Base-by-base conservation (phyloP, 2,329 filamentous ascomycete genomes). In the Sporothrix protearum region DNA sequence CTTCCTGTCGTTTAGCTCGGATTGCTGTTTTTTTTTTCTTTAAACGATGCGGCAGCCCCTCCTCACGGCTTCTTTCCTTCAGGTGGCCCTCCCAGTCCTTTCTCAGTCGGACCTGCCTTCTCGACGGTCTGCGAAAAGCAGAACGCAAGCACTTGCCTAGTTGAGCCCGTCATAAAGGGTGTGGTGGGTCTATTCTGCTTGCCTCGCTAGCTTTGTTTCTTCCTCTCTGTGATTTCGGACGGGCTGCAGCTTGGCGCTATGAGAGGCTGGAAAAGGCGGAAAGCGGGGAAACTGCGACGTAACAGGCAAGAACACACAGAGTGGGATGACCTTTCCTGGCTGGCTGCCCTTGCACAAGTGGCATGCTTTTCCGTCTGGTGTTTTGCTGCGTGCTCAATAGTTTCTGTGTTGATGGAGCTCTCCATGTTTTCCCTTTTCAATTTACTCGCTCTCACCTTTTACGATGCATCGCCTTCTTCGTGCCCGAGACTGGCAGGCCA, bases 401-500 rank as follows among this genome's bases (percentile, higher is more conserved):
- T n/a, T 36, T 36, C 33, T 36, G 33, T 36, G 33, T 3, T 8
- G 8, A 36, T 36, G 51, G 12, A 53, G 22, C 51, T 28, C 9
- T 53, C n/a, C 25, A 33, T 30, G 2, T 39, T 6, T 6, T 16
- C 16, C 12, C 6, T 63, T 45, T 2, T 42, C 39, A n/a, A 39
- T 39, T 39, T 61, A 2, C 19, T 14, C 5, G 9, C 9, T 61
- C 8, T 22, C 9, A 8, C 33, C 57, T 42, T 9, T 19, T 9
- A 4, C 30, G 30, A 2, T 22, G 30, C 30, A 61, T 64, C 59
- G 36, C 59, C 30, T 25, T 30, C 39, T 47, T 16, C 16, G 36
- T 66, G 61, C 14, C 42, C 61, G 36, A 64, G 61, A 22, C 61
- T 66, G 61, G 61, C n/a, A n/a, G n/a, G n/a, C n/a, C n/a, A n/a